Conservation (phyloP, 805 yeast genomes). For the Candida koratica region DNA sequence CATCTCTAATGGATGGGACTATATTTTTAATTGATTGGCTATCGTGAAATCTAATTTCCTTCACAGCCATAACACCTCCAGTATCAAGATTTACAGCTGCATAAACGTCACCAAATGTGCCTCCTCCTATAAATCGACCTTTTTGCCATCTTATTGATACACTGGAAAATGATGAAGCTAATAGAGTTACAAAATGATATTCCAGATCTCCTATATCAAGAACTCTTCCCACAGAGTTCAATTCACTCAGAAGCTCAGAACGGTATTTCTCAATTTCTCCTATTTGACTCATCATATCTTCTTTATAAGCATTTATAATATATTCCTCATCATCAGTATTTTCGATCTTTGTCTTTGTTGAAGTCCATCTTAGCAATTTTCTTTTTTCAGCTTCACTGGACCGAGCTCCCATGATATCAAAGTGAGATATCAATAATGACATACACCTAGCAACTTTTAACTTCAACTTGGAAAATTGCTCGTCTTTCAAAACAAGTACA, state of each 20-base stretch:
- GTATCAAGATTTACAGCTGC: constrained; percentile 91
- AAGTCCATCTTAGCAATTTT: constrained; percentile 51
- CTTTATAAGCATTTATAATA: constrained; percentile 50
- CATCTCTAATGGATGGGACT: constrained; percentile 88
- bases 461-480: constrained; percentile 67
- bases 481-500: constrained; percentile 73
- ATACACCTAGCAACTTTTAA: constrained; percentile 90
- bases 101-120: constrained; percentile 91
- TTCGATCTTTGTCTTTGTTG: constrained; percentile 51
- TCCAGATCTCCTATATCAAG: constrained; percentile 84
- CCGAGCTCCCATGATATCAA: constrained; percentile 97
- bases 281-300: constrained; percentile 65
- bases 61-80: constrained; percentile 95
- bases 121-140: constrained; percentile 89
- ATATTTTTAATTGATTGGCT: constrained; percentile 77
- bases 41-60: constrained; percentile 89
- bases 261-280: constrained; percentile 58
- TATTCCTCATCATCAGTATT: constrained; percentile 38
- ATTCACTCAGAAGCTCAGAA: constrained; percentile 37
- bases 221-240: constrained; percentile 72
- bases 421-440: constrained; percentile 89
- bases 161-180: constrained; percentile 85
- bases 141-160: constrained; percentile 97
- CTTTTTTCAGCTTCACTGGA: constrained; percentile 65
- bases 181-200: constrained; percentile 76